Evolutionary conservation across 176 grass and related monocot species (phyloP).

Genomic region (Carex kokanica): DNA sequence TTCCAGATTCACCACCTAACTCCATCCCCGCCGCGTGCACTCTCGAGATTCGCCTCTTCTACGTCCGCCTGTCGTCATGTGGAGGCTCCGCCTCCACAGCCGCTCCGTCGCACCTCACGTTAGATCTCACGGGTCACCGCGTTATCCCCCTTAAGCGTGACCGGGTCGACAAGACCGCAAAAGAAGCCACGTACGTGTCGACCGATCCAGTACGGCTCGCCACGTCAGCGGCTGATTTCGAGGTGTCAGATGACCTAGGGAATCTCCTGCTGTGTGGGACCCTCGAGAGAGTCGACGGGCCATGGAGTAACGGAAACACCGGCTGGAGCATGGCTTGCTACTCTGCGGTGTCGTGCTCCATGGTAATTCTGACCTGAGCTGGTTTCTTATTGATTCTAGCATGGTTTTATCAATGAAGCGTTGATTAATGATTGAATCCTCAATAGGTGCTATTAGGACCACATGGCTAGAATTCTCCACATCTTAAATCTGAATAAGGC

Average conservation of each 20-base stretch:
- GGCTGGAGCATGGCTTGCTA: constrained; percentile 74
- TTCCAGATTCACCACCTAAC: constrained; percentile 24
- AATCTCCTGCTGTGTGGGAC: constrained; percentile 55
- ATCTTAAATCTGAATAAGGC: neutral
- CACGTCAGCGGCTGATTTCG: constrained; percentile 48
- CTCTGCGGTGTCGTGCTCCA: constrained; percentile 35
- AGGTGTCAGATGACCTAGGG: constrained; percentile 63
- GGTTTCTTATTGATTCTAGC: neutral
- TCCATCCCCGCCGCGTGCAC: constrained; percentile 15
- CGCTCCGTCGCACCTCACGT: constrained; percentile 39
- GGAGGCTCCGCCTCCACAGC: constrained; percentile 17
- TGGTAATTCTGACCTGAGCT: constrained; percentile 12
- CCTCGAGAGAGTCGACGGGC: constrained; percentile 37
- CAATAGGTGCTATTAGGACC: neutral
- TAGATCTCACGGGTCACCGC: constrained; percentile 30
- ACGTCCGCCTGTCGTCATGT: constrained; percentile 60
- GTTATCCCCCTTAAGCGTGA: constrained; percentile 58
- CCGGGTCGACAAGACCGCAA: constrained; percentile 44
- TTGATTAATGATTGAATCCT: neutral
- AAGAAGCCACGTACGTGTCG: constrained; percentile 72
- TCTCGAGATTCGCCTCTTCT: constrained; percentile 86
- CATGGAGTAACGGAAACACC: constrained; percentile 36
- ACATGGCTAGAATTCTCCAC: neutral
- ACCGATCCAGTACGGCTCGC: constrained; percentile 43
- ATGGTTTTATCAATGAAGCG: neutral